Evolutionary conservation across 2,329 filamentous ascomycete species (phyloP).

Genomic region (Colletotrichum siamense): DNA sequence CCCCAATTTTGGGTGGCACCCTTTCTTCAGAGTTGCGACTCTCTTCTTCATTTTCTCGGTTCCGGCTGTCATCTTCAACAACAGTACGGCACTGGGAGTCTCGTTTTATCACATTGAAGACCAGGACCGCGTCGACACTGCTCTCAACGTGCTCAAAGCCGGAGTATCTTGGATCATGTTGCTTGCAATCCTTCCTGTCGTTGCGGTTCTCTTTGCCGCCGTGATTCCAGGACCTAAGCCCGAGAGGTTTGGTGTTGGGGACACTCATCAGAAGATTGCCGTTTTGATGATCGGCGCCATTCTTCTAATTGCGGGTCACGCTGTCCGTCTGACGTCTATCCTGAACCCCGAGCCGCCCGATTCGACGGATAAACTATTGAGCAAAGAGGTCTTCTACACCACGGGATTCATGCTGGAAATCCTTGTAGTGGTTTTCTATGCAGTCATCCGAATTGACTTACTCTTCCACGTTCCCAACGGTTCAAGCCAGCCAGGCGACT

Average conservation of each 20-base stretch:
- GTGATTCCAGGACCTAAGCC: slow-evolving; percentile 31
- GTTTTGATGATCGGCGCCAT: slow-evolving; percentile 29
- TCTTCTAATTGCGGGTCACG: slow-evolving; percentile 24
- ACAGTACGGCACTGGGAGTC: slow-evolving; percentile 35
- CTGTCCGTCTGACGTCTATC: slow-evolving; percentile 27
- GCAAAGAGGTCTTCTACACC: slow-evolving; percentile 37
- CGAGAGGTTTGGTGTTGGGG: slow-evolving; percentile 37
- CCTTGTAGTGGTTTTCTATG: slow-evolving; percentile 30
- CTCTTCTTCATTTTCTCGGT: slow-evolving; percentile 31
- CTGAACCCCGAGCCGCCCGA: slow-evolving; percentile 27
- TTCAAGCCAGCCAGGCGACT: slow-evolving; percentile 28
- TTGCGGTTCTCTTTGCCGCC: slow-evolving; percentile 27
- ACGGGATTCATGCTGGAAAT: slow-evolving; percentile 38
- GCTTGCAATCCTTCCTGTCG: slow-evolving; percentile 25
- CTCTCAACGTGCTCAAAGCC: slow-evolving; percentile 23
- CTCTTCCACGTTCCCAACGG: slow-evolving; percentile 36
- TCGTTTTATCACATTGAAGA: slow-evolving; percentile 27
- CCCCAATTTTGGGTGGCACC: slow-evolving; percentile 41
- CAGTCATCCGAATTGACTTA: slow-evolving; percentile 31
- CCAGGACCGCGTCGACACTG: slow-evolving; percentile 11
- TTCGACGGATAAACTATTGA: slow-evolving; percentile 31
- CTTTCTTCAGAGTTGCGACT: slow-evolving; percentile 25
- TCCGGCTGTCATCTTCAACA: slow-evolving; percentile 33
- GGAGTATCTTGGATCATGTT: slow-evolving; percentile 29
- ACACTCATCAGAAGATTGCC: slow-evolving; percentile 31